Conservation (phyloP, 225 moss, liverwort and hornwort genomes). For the Pseudoscleropodium purum region DNA sequence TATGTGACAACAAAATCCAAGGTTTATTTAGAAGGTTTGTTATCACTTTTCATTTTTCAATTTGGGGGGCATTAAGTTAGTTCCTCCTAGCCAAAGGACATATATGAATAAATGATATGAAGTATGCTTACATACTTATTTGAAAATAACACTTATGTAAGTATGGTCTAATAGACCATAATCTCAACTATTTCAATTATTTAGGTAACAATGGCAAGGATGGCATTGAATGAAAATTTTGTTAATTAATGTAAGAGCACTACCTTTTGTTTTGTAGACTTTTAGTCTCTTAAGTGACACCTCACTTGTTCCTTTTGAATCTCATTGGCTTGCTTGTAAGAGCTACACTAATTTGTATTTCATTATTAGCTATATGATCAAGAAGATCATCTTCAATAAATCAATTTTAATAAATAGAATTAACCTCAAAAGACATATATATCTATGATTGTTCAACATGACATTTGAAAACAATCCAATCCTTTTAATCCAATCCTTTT, state of each 20-base stretch:
- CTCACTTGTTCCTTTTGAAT: fast-evolving
- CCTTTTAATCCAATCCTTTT: background rate
- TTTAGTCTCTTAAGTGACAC: fast-evolving
- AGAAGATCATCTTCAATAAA: too few relatives aligned
- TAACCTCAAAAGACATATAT: too few relatives aligned
- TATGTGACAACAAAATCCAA: fast-evolving
- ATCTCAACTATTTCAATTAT: background rate
- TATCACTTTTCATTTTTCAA: background rate
- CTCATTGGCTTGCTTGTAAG: fast-evolving
- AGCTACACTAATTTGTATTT: background rate
- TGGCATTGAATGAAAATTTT: background rate
- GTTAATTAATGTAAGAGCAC: background rate
- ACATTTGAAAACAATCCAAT: too few relatives aligned
- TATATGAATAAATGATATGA: background rate
- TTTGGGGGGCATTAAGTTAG: background rate
- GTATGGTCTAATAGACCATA: background rate
- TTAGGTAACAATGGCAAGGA: background rate
- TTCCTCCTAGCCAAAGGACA: fast-evolving
- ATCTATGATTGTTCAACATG: background rate
- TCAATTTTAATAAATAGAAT: too few relatives aligned
- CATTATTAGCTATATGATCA: background rate
- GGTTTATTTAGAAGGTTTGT: too few relatives aligned
- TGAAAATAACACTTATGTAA: too few relatives aligned
- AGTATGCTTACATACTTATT: background rate
- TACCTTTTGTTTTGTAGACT: background rate